Evolutionary conservation across 2,329 filamentous ascomycete species (phyloP), one percentile per base, ranked within the genome.

Genomic region (Cytospora chrysosperma): DNA sequence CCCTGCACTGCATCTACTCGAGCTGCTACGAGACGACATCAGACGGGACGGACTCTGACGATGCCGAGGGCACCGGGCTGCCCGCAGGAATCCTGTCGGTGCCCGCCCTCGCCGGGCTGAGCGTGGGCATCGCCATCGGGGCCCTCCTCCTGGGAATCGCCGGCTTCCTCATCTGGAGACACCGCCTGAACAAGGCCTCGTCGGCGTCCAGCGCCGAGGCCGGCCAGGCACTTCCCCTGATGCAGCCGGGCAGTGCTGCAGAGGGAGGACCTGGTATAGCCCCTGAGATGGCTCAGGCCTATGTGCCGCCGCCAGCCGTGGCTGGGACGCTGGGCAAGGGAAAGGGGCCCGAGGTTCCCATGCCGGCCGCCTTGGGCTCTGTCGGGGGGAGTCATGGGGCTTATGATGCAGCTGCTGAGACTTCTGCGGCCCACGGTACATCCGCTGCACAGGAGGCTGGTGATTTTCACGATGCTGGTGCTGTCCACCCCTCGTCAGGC

Each of bases 1-100:
- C 68, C 10, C 19, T 63, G 12, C 65, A 66, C 28, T 72, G 71
- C 55, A 21, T 53, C 62, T 37, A 61, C 47, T 58, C 52, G 1
- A 30, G 47, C 52, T 67, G 65, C 28, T 59, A 30, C 15, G 12
- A 51, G 37, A 57, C 52, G 13, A 2, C 61, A 17, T 40, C 50
- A 9, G 34, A 32, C 30, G 57, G 55, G 3, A 50, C 51, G 3
- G 26, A 12, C n/a, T 26, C n/a, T 9, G 53, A 2, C 49, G 47
- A 34, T 19, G n/a, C 21, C 21, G 30, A 28, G 10, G 37, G 19
- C 13, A 43, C n/a, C n/a, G n/a, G 24, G 9, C 27, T 55, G 37
- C 50, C 51, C 1, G 3, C n/a, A 1, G 52, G 47, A 3, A 26
- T 67, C 6, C 34, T 64, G 34, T 59, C 65, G 17, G 34, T 65